These are phyloP conservation scores for Dipteronia dyeriana DNA, from an alignment of 345 rosid species.

Conservation along the genomic window DNA sequence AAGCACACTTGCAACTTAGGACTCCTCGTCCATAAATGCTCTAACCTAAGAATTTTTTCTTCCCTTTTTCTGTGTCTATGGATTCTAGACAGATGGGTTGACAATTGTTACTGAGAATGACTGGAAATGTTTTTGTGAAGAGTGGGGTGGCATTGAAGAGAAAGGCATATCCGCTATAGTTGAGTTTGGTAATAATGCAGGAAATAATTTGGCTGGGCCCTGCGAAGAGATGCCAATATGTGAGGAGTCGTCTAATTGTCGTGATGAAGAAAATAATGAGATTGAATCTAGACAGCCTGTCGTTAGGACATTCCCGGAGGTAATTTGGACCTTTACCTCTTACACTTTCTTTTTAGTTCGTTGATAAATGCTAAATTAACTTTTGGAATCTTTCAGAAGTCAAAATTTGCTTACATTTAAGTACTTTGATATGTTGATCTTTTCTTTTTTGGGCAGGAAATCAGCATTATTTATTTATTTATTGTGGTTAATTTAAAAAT, in stretches of 20 bases:
- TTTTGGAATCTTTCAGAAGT: background rate
- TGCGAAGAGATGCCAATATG: constrained; percentile 33
- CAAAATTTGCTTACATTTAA: background rate
- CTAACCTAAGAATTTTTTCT: constrained; percentile 22
- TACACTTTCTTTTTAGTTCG: background rate
- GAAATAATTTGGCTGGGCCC: constrained; percentile 33
- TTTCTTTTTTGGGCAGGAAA: background rate
- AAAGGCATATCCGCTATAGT: constrained; percentile 70
- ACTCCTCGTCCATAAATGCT: background rate
- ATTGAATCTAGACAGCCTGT: constrained; percentile 47
- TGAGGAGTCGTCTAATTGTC: constrained; percentile 49
- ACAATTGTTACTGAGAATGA: constrained; percentile 79
- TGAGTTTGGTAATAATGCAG: constrained; percentile 42
- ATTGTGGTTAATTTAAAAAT: no score
- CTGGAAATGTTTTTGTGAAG: constrained; percentile 93
- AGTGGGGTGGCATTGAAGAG: constrained; percentile 81
- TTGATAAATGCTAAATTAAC: background rate
- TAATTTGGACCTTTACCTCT: constrained; percentile 31
- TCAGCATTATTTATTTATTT: background rate
- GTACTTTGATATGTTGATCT: background rate
- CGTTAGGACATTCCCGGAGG: constrained; percentile 78
- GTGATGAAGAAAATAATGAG: constrained; percentile 59
- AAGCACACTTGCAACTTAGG: background rate
- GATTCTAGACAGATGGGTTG: constrained; percentile 83
- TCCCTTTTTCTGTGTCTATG: constrained; percentile 22